Evolutionary conservation across 2,329 filamentous ascomycete species (phyloP).

Genomic region (Aspergillus udagawae): DNA sequence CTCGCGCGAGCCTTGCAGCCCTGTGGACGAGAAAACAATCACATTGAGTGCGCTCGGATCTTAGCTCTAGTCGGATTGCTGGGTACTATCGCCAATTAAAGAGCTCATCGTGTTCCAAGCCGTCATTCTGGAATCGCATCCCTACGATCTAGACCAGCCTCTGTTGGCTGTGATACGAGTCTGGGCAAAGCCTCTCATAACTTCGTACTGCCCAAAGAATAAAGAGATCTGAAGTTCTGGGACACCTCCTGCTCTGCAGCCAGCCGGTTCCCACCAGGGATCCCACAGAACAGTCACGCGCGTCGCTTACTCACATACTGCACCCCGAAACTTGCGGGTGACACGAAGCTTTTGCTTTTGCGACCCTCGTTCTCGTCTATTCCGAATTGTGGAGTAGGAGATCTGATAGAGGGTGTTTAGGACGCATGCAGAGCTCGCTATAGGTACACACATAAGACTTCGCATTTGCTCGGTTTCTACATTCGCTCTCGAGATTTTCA

Average conservation of each 20-base stretch:
- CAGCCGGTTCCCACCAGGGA: slow-evolving; percentile 12
- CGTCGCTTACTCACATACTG: neutral
- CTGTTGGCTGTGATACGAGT: neutral
- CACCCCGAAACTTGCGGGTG: neutral
- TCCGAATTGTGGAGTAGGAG: neutral
- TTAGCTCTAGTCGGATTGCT: neutral
- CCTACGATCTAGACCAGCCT: neutral
- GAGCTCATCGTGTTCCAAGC: neutral
- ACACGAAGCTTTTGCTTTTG: neutral
- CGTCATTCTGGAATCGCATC: neutral
- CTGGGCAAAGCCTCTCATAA: neutral
- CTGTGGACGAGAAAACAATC: neutral
- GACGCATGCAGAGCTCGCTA: neutral
- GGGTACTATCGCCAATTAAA: neutral
- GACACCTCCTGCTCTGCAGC: neutral
- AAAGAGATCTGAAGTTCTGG: neutral
- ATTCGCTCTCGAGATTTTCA: neutral
- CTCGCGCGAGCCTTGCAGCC: neutral
- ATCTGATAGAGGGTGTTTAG: neutral
- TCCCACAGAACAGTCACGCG: slow-evolving; percentile 1
- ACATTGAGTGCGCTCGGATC: neutral
- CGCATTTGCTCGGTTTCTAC: neutral
- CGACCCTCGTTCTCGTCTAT: neutral
- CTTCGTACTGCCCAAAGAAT: neutral
- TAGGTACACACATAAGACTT: neutral